These are phyloP conservation scores for Primulina eburnea DNA, from an alignment of 257 asterid genomes.

Conservation along the genomic window DNA sequence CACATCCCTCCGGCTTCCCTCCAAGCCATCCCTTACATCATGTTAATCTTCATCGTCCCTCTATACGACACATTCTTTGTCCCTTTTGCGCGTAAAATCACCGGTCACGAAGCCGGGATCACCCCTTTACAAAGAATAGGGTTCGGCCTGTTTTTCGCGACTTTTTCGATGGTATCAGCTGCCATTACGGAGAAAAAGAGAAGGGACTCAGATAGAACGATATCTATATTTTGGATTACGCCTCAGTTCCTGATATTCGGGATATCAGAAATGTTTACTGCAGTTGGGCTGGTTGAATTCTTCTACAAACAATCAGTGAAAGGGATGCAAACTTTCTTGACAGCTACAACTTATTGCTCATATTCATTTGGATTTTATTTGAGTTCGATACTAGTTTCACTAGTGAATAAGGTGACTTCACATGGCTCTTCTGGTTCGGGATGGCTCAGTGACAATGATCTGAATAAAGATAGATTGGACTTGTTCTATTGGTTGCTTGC, in stretches of 20 bases:
- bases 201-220: constrained; percentile 21
- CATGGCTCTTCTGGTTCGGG: constrained; percentile 35
- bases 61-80: constrained; percentile 69
- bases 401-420: constrained; percentile 61
- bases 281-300: constrained; percentile 88
- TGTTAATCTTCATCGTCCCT: constrained; percentile 75
- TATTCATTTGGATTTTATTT: constrained; percentile 79
- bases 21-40: constrained; percentile 87
- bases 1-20: constrained; percentile 93
- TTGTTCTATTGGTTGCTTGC: constrained; percentile 75
- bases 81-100: constrained; percentile 70
- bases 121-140: constrained; percentile 76
- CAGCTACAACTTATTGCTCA: constrained; percentile 83
- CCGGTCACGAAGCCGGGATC: constrained; percentile 66
- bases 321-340: constrained; percentile 73
- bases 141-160: constrained; percentile 60
- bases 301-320: constrained; percentile 68
- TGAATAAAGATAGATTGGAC: constrained; percentile 76
- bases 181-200: constrained; percentile 70
- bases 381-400: constrained; percentile 75
- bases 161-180: constrained; percentile 86
- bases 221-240: constrained; percentile 80
- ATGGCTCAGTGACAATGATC: constrained; percentile 65
- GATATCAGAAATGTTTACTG: constrained; percentile 84
- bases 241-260: constrained; percentile 87